Evolutionary conservation across 192 early-diverging fungal species (phyloP), one percentile per base, ranked within the genome.

Genomic region (Entrophospora sp.): DNA sequence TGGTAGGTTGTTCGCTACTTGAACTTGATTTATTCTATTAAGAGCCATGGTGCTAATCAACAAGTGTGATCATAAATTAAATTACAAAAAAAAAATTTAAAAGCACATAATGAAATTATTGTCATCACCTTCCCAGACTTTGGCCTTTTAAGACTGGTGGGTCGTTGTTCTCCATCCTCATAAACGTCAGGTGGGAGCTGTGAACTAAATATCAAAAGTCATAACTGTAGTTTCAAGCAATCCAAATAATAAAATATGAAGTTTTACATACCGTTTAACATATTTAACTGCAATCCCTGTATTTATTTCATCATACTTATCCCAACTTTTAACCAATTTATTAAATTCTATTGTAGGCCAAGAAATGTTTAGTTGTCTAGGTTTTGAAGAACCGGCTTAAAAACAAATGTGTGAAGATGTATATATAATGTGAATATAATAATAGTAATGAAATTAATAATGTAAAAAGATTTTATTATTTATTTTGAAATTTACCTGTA

Each of bases 321-420:
- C 90, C 89, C 90, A 91, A 20, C 61, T 52, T 53, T 90, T 90
- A 55, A 98, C 89, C 42, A 94, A 71, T 8, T 82, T 81, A 22
- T 80, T 86, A 79, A 94, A 98, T 58, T 94, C 92, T 16, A 76
- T 67, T n/a, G 83, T 89, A 6, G 92, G 90, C 79, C 87, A 84
- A 13, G 83, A 76, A 22, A 97, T 76, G 63, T 96, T 88, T 73
- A 96, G 70, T 43, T 83, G 83, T 13, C 84, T 70, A 25, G 77
- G 78, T n/a, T 69, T 68, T 3, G 77, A 43, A 27, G 73, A 75
- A 53, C 74, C 79, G 70, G 70, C 32, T 13, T 2, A 55, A 44
- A 10, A 64, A 34, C 13, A 25, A 51, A 44, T 62, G 40, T 70
- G 74, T 35, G 69, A 79, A 13, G 64, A 62, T 8, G 72, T 36